These are phyloP conservation scores for Aspergillus aculeatus DNA, from an alignment of 2,329 filamentous ascomycete genomes.

Conservation along the genomic window DNA sequence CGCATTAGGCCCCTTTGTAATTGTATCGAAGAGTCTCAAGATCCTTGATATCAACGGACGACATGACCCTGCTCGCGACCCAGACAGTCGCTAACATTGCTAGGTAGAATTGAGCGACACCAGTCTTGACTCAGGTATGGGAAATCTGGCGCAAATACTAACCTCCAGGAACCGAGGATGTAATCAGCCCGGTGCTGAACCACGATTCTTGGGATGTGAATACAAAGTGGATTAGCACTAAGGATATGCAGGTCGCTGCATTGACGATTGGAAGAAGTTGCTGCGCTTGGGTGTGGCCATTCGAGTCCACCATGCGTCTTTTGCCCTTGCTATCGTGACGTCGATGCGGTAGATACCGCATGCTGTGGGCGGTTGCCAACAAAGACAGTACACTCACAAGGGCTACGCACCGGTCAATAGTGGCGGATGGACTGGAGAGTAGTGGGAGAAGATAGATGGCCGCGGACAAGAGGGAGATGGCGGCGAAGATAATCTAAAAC, in stretches of 20 bases:
- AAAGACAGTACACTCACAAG: constrained; percentile 38
- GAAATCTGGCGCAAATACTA: constrained; percentile 15
- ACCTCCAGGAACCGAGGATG: constrained; percentile 42
- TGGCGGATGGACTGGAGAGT: constrained; percentile 22
- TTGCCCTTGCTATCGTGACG: constrained; percentile 31
- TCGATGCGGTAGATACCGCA: constrained; percentile 32
- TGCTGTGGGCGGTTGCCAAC: constrained; percentile 38
- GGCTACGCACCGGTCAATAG: constrained; percentile 27
- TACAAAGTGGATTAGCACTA: constrained; percentile 31
- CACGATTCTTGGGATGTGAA: constrained; percentile 14
- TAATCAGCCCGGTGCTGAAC: constrained; percentile 22
- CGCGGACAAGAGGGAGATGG: constrained; percentile 35
- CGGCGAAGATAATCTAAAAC: constrained; percentile 34
- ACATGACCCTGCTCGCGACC: constrained; percentile 36
- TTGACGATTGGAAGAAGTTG: constrained; percentile 30
- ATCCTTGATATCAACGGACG: constrained; percentile 39
- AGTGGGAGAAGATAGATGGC: constrained; percentile 34
- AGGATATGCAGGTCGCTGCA: constrained; percentile 27
- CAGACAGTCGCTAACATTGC: constrained; percentile 34
- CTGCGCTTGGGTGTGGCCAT: constrained; percentile 20
- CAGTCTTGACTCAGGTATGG: constrained; percentile 12
- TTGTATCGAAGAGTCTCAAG: constrained; percentile 42
- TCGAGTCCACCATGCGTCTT: constrained; percentile 24
- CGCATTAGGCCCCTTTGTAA: constrained; percentile 41
- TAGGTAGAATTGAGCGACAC: constrained; percentile 25